phyloP scores from a whole-genome alignment of 139 green algal genomes.

The Tetratostichococcus sp. region DNA sequence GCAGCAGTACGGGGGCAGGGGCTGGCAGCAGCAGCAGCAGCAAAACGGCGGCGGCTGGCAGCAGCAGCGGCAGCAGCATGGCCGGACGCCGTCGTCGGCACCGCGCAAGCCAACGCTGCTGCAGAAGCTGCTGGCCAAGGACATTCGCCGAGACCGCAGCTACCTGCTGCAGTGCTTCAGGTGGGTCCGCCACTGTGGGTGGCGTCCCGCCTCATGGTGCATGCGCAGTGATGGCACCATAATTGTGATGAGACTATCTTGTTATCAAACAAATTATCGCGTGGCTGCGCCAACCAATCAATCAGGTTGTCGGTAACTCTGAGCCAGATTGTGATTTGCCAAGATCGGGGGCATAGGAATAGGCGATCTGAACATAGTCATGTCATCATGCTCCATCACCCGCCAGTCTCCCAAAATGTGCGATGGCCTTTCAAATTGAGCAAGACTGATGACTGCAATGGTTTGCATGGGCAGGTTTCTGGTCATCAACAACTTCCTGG shows the following conservation, averaged over 20 bases:
- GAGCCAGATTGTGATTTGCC: too few relatives aligned
- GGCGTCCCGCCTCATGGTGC: too few relatives aligned
- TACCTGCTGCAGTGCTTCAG: constrained; percentile 53
- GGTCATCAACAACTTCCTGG: constrained; percentile 52
- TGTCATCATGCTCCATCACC: too few relatives aligned
- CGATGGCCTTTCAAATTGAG: too few relatives aligned
- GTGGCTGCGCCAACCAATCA: too few relatives aligned
- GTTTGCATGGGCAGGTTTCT: constrained; percentile 35
- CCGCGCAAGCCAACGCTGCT: constrained; percentile 35
- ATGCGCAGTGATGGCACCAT: too few relatives aligned
- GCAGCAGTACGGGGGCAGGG: neutral
- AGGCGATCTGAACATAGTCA: too few relatives aligned
- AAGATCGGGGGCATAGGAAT: neutral
- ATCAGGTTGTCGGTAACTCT: neutral
- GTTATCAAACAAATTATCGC: too few relatives aligned
- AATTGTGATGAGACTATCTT: too few relatives aligned
- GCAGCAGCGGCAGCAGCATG: constrained; percentile 2
- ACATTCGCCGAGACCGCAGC: constrained; percentile 45
- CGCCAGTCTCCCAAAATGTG: too few relatives aligned
- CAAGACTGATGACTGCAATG: neutral
- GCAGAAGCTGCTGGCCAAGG: constrained; percentile 52
- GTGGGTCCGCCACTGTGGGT: neutral
- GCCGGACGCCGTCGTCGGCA: neutral
- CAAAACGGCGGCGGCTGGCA: constrained; percentile 7
- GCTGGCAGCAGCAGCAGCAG: neutral